Conservation (phyloP, 148 eudicot species). For the Chenopodium quinoa region DNA sequence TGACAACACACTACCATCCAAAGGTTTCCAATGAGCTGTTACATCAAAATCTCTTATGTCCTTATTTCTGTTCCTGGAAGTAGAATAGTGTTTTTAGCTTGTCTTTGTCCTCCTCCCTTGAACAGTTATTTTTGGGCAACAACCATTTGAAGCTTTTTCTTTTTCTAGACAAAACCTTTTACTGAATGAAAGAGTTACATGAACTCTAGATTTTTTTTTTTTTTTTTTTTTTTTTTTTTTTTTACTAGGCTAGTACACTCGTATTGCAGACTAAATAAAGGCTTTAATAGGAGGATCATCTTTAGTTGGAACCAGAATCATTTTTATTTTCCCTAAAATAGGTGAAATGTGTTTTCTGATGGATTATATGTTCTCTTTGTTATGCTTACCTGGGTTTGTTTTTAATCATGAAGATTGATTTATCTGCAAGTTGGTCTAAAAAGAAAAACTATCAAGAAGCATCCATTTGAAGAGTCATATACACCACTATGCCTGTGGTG, state of each 20-base stretch:
- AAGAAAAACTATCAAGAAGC: not conserved
- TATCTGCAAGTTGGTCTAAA: not conserved
- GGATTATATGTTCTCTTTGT: not conserved
- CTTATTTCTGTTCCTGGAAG: not conserved
- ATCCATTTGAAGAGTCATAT: not conserved
- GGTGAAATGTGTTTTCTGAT: not conserved
- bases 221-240: too few species aligned
- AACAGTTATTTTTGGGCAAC: not conserved
- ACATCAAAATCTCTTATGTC: not conserved
- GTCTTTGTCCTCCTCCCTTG: not conserved
- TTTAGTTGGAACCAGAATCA: not conserved
- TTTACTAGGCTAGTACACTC: not conserved
- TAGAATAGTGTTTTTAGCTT: not conserved
- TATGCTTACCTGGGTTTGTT: not conserved
- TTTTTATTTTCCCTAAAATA: not conserved
- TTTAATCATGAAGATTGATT: not conserved
- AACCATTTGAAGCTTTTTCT: not conserved
- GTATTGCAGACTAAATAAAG: not conserved
- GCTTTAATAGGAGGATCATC: not conserved
- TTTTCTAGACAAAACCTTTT: too few species aligned
- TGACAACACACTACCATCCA: constrained; percentile 72
- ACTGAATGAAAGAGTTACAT: not conserved
- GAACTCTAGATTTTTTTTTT: not conserved
- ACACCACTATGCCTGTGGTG: not conserved
- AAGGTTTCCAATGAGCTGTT: constrained; percentile 50